Evolutionary conservation across 2,329 filamentous ascomycete species (phyloP).

Genomic region (Ophiocordyceps camponoti-saundersi): DNA sequence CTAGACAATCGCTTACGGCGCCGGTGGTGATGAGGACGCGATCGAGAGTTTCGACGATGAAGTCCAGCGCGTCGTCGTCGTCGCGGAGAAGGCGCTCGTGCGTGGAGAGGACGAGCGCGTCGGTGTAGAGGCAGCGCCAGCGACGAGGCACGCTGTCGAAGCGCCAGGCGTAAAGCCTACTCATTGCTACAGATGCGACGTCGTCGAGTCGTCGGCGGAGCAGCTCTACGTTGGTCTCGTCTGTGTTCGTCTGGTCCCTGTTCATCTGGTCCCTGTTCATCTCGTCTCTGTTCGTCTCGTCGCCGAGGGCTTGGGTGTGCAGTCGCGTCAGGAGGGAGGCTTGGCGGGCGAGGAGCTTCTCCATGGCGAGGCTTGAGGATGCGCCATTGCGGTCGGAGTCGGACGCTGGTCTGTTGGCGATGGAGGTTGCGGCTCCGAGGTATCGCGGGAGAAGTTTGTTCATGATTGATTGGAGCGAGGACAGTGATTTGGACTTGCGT

Average conservation of each 20-base stretch:
- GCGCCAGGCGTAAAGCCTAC: constrained; percentile 53
- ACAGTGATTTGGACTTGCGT: too few species aligned
- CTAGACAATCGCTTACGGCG: constrained; percentile 33
- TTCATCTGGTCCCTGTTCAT: too few species aligned
- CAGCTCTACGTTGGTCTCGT: constrained; percentile 8
- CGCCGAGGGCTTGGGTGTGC: constrained; percentile 7
- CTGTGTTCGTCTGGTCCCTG: too few species aligned
- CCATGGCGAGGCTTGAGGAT: constrained; percentile 5
- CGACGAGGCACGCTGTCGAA: constrained; percentile 47
- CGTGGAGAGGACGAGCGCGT: constrained; percentile 50
- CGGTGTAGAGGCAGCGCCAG: constrained; percentile 58
- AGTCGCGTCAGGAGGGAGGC: constrained; percentile 9
- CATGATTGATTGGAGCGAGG: too few species aligned
- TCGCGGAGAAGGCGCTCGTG: constrained; percentile 15
- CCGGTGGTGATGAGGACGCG: constrained; percentile 62
- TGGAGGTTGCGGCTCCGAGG: background rate
- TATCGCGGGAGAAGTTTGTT: background rate
- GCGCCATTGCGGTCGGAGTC: background rate
- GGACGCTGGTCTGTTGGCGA: background rate
- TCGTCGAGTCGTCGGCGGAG: constrained; percentile 32
- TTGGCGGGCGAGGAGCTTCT: constrained; percentile 13
- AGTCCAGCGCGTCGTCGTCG: constrained; percentile 21
- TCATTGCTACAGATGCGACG: constrained; percentile 39
- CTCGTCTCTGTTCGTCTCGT: background rate
- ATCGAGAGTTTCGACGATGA: constrained; percentile 52